Conservation (phyloP, 192 early-diverging fungal species). For the Pilobolus umbonatus region DNA sequence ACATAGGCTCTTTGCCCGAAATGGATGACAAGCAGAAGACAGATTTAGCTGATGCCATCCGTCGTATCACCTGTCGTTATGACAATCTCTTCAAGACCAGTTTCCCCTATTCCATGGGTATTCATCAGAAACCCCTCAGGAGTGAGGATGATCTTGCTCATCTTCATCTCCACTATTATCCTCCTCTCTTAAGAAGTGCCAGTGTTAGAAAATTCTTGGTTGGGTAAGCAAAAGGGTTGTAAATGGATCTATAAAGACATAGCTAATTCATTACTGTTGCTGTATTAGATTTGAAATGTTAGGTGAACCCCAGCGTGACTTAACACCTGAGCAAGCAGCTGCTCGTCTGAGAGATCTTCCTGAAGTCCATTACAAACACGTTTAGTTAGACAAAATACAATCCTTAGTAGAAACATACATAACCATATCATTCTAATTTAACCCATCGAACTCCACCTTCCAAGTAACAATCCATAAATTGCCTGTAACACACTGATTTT, state of each 20-base stretch:
- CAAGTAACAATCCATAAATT: no score
- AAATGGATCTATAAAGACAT: background rate
- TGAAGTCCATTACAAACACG: conserved; percentile 52
- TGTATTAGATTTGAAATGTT: conserved; percentile 81
- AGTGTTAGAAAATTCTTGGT: conserved; percentile 95
- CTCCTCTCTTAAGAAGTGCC: conserved; percentile 84
- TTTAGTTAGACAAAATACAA: background rate
- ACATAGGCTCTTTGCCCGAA: conserved; percentile 52
- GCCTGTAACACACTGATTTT: no score
- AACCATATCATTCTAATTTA: no score
- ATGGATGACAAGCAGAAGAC: conserved; percentile 44
- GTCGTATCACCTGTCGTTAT: conserved; percentile 77
- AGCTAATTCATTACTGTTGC: no score
- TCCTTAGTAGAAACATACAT: background rate
- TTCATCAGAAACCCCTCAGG: conserved; percentile 82
- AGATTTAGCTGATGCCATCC: conserved; percentile 74
- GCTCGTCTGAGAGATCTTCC: conserved; percentile 58
- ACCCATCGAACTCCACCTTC: no score
- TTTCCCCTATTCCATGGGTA: conserved; percentile 97
- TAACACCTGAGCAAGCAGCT: conserved; percentile 93
- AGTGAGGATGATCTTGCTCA: conserved; percentile 56
- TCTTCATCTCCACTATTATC: conserved; percentile 95
- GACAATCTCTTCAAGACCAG: conserved; percentile 88
- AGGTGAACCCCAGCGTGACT: conserved; percentile 88
- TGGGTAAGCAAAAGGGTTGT: conserved; percentile 63